Base-by-base conservation (phyloP, 1,139 yeast genomes). In the Spathaspora sp. region DNA sequence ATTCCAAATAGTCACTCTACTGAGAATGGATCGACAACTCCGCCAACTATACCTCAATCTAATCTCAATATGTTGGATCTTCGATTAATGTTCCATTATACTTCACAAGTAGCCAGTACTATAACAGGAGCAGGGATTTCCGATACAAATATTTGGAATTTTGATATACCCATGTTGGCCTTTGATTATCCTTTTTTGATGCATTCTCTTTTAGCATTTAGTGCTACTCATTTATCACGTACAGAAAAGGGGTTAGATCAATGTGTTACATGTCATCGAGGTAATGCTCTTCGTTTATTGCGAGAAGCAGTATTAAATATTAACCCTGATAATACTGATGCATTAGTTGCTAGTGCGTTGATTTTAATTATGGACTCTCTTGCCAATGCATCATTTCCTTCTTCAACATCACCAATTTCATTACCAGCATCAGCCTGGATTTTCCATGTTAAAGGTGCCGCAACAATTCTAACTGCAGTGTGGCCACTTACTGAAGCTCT, bases 351-450 rank as follows among this genome's bases (percentile, higher is more conserved):
- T 0, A 83, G 95, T 47, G 96, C 97, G 0, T 78, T 91, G 54
- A 82, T 91, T 41, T 71, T 91, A 46, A 90, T 90, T 48, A 86
- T 91, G 86, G 98, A 91, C 62, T 87, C 97, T 0, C 71, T 91
- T 51, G 98, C 98, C 3, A 91, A 91, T 65, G 97, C 97, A 0
- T 82, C 95, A 2, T 74, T 84, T 40, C 90, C 96, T 2, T 74
- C 81, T 4, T 74, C 83, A 3, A 77, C 85, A 26, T 69, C 76
- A 4, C 78, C 78, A 3, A 82, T 82, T 54, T 80, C 89, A 4
- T 68, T 90, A 46, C 96, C 97, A 1, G 93, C 97, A 1, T 84
- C 93, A 7, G 96, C 97, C 0, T 91, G 98, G 98, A 84, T 91
- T 47, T 93, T 89, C 71, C 97, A 91, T 61, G 97, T 91, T 11